Evolutionary conservation across 176 grass and related monocot genomes (phyloP).

Genomic region (Rhipidocladum racemiflorum): DNA sequence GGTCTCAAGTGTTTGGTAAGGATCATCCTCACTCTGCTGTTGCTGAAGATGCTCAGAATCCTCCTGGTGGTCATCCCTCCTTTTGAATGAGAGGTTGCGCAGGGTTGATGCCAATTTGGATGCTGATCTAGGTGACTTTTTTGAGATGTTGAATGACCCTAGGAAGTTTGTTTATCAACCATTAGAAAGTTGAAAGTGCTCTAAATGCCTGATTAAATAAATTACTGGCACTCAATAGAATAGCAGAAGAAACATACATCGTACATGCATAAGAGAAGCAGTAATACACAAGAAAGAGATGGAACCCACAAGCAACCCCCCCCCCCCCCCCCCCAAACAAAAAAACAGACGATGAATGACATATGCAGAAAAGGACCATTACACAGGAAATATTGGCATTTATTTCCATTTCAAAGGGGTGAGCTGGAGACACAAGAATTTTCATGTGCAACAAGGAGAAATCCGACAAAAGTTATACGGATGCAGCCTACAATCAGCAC

Average conservation of each 20-base stretch:
- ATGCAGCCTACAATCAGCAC: background rate
- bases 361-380: conserved; percentile 10
- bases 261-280: background rate
- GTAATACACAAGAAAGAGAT: conserved; percentile 5
- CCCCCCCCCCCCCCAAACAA: background rate
- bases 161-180: conserved; percentile 19
- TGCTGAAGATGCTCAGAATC: conserved; percentile 56
- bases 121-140: conserved; percentile 69
- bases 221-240: conserved; percentile 3
- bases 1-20: conserved; percentile 67
- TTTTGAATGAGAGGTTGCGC: conserved; percentile 85
- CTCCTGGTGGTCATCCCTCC: conserved; percentile 47
- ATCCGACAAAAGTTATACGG: background rate
- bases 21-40: conserved; percentile 48
- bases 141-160: conserved; percentile 50
- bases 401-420: background rate
- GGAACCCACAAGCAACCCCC: background rate
- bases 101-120: conserved; percentile 69
- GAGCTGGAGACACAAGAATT: background rate
- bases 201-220: background rate
- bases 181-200: conserved; percentile 15
- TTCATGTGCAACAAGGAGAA: conserved; percentile 4
- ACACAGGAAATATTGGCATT: background rate
- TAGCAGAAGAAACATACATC: conserved; percentile 4
- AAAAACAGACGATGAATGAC: background rate